Evolutionary conservation across 2,329 filamentous ascomycete species (phyloP), one percentile per base, ranked within the genome.

Genomic region (Dothistroma pini): DNA sequence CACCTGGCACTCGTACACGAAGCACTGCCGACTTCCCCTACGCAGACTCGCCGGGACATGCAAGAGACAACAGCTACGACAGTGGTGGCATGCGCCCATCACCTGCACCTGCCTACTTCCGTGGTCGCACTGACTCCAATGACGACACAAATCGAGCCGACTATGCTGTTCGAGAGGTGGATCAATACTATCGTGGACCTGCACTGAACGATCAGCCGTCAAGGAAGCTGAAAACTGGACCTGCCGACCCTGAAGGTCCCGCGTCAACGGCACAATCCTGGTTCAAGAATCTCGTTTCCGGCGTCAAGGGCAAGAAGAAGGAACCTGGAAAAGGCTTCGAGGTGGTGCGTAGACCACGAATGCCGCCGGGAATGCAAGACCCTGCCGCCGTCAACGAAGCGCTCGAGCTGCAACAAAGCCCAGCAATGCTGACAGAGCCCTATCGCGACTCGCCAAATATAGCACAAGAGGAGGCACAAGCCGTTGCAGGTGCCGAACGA

Each of bases 171-270:
- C 88, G 95, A 59, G 95, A 99, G 75, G 91, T 96, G 0, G 95
- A 99, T 74, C 96, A 96, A 70, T 97, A 97, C 76, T 97, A 99
- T 70, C 86, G 95, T 35, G 95, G 95, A 0, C 91, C 92, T 21
- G 91, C 93, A 0, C 79, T 97, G 12, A 89, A 91, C 1, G 90
- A 91, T 62, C 86, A 86, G 2, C 89, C 89, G 0, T 91, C 90
- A 21, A 84, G 95, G 54, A 93, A 90, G 72, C 81, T 97, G 55
- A 93, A 95, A 70, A 99, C 95, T 4, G 95, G 95, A 0, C 95
- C 95, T 2, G 92, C 93, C 9, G 93, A 99, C 78, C 95, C 95
- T 0, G 96, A 93, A 41, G 91, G 93, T 0, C 91, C 93, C 0
- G 90, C 96, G 21, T 89, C 91, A 1, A 93, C 90, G 8, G 93